Percentiles rank a stretch among this genome's conserved stretches.
phyloP scores from a whole-genome alignment of 306 rosid species.

The Cucumis melo region DNA sequence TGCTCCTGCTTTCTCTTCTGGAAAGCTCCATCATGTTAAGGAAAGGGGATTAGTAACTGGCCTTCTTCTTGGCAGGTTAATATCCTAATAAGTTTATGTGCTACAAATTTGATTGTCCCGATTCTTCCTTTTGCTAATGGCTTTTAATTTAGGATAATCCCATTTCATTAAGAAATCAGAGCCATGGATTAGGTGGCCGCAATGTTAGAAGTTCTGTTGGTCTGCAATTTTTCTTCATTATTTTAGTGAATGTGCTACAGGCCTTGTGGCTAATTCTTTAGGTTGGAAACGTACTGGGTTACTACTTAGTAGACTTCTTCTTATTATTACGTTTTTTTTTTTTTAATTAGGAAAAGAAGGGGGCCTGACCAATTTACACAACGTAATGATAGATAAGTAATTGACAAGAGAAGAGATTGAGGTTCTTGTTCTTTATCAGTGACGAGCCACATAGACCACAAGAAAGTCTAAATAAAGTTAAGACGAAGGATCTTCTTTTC shows the following conservation, averaged over 20 bases:
- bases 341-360: too few relatives aligned
- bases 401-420: too few relatives aligned
- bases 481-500: too few relatives aligned
- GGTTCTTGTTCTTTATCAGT: too few relatives aligned
- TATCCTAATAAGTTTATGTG: not conserved
- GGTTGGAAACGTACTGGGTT: not conserved
- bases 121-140: not conserved
- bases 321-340: too few relatives aligned
- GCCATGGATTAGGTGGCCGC: not conserved
- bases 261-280: too few relatives aligned
- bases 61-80: not conserved
- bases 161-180: not conserved
- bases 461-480: too few relatives aligned
- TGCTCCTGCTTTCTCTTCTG: not conserved
- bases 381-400: too few relatives aligned
- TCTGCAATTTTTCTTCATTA: not conserved
- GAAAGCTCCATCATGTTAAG: not conserved
- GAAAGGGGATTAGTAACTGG: not conserved
- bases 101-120: not conserved
- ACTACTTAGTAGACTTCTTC: not conserved
- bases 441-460: too few relatives aligned
- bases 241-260: not conserved
- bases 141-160: not conserved
- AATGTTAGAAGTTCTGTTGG: not conserved
- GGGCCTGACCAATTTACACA: too few relatives aligned